These are phyloP conservation scores for Rubia yunnanensis DNA, from an alignment of 257 asterid genomes.

Conservation along the genomic window DNA sequence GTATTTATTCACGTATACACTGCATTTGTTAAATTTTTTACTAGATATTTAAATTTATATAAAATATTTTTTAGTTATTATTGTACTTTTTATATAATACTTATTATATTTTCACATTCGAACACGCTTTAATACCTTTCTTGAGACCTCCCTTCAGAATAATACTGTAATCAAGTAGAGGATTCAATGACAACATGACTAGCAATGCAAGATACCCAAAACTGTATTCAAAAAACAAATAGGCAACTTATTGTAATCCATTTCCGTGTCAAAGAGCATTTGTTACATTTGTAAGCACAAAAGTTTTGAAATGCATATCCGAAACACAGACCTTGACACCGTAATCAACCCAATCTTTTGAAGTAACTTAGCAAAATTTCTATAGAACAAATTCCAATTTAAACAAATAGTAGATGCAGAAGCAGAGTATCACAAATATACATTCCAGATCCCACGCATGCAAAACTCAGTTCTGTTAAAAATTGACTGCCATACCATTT, in stretches of 20 bases:
- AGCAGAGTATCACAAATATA: not conserved
- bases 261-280: not conserved
- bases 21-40: too few relatives aligned
- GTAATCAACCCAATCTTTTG: not conserved
- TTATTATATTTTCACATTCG: too few relatives aligned
- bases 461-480: constrained; percentile 1
- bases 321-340: not conserved
- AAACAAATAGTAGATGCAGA: not conserved
- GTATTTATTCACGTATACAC: too few relatives aligned
- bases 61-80: too few relatives aligned
- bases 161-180: not conserved
- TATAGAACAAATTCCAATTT: not conserved
- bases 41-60: too few relatives aligned
- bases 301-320: not conserved
- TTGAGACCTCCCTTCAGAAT: too few relatives aligned
- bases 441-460: not conserved
- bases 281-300: not conserved
- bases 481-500: constrained; percentile 38
- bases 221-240: not conserved
- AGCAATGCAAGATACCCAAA: not conserved
- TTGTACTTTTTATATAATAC: too few relatives aligned
- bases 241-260: not conserved
- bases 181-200: not conserved
- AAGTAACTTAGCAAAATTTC: not conserved
- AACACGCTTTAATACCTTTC: too few relatives aligned